A percentile compares a stretch with the other conserved stretches of the same genome.
These are phyloP conservation scores for Sporisorium graminicola DNA, from an alignment of 1,284 basidiomycete species.

Conservation along the genomic window DNA sequence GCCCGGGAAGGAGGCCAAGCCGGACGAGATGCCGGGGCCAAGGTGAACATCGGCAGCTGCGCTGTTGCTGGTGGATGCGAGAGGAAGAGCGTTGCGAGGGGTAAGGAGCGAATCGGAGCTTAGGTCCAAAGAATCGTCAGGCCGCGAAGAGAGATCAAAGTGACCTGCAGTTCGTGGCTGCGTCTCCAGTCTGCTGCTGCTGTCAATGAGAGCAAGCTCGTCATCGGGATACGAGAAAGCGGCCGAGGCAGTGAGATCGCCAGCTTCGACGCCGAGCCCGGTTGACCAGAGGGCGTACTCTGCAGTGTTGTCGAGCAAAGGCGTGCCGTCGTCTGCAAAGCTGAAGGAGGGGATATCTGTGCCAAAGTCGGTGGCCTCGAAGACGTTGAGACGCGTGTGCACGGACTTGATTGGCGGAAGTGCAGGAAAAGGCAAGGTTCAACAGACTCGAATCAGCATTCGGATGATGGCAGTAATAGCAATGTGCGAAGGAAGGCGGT, in stretches of 20 bases:
- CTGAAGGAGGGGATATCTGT: slow-evolving; percentile 32
- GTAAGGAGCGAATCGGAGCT: slow-evolving; percentile 18
- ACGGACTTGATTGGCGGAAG: slow-evolving; percentile 45
- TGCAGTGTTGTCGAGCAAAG: slow-evolving; percentile 26
- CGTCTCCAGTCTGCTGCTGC: slow-evolving; percentile 26
- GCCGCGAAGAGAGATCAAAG: slow-evolving; percentile 20
- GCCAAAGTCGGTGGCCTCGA: slow-evolving; percentile 44
- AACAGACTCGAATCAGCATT: neutral
- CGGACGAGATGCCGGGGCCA: slow-evolving; percentile 1
- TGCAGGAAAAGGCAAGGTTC: neutral
- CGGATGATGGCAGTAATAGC: neutral
- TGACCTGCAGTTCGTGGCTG: slow-evolving; percentile 35
- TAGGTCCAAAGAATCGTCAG: slow-evolving; percentile 20
- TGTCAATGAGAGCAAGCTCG: slow-evolving; percentile 17
- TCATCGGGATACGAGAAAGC: slow-evolving; percentile 26
- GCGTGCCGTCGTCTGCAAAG: slow-evolving; percentile 37
- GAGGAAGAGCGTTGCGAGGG: slow-evolving; percentile 3
- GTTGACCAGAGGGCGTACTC: slow-evolving; percentile 44
- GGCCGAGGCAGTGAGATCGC: slow-evolving; percentile 21
- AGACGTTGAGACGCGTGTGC: slow-evolving; percentile 65
- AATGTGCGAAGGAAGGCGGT: neutral
- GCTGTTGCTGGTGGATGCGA: slow-evolving; percentile 2
- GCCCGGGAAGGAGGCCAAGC: slow-evolving; percentile 11
- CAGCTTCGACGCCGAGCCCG: slow-evolving; percentile 21
- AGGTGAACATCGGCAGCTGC: slow-evolving; percentile 12